phyloP scores from a whole-genome alignment of 2,329 filamentous ascomycete species.

The Fusarium liriodendri region DNA sequence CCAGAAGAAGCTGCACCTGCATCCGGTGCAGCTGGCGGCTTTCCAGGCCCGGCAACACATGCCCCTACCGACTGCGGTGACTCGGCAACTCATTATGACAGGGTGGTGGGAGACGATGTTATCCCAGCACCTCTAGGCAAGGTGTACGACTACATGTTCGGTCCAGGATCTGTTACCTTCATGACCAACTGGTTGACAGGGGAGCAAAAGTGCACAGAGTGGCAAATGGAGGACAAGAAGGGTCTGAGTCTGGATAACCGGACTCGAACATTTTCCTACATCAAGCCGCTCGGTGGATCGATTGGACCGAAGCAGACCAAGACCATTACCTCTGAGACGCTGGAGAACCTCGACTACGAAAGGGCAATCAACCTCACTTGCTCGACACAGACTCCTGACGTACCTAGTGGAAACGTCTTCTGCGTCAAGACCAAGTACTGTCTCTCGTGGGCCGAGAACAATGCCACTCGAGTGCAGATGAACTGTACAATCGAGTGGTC shows the following conservation, averaged over 20 bases:
- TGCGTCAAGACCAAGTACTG: constrained; percentile 94
- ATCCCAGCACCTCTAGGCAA: constrained; percentile 91
- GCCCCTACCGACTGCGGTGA: constrained; percentile 89
- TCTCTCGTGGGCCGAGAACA: constrained; percentile 89
- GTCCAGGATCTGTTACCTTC: constrained; percentile 80
- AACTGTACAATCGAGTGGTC: constrained; percentile 96
- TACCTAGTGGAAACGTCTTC: constrained; percentile 93
- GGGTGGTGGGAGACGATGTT: constrained; percentile 84
- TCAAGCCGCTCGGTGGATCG: constrained; percentile 85
- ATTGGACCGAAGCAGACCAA: constrained; percentile 96
- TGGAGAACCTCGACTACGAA: constrained; percentile 89
- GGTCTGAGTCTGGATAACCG: constrained; percentile 81
- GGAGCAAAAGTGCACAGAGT: constrained; percentile 90
- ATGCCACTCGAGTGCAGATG: constrained; percentile 85
- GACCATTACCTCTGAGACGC: constrained; percentile 85
- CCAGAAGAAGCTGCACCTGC: constrained; percentile 61
- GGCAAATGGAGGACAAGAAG: constrained; percentile 87
- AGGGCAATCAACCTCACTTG: constrained; percentile 86
- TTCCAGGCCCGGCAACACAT: constrained; percentile 86
- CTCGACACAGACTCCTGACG: constrained; percentile 90
- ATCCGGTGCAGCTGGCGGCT: constrained; percentile 67
- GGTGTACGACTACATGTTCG: constrained; percentile 89
- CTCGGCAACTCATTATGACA: constrained; percentile 82
- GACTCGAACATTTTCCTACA: constrained; percentile 83
- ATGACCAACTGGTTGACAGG: constrained; percentile 88